Base-by-base conservation (phyloP, 129 eudicot species). In the Pulicaria dysenterica region DNA sequence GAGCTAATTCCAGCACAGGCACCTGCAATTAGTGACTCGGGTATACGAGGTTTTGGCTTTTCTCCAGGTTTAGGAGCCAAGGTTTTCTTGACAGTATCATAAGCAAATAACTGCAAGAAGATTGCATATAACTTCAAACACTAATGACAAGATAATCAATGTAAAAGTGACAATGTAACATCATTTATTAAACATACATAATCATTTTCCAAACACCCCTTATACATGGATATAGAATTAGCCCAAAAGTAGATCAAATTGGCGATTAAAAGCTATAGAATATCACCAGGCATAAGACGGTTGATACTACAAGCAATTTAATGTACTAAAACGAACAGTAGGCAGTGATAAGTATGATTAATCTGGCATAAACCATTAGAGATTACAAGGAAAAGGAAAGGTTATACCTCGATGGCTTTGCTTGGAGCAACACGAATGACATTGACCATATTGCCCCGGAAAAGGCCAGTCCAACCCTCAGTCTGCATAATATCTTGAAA, bases 1-100 rank as follows among this genome's bases (percentile, higher is more conserved):
- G 98, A 93, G 85, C 91, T 87, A 56, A 93, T 87, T 59, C 98
- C 98, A 41, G 96, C 98, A 74, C 68, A 65, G 16, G 95, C 98
- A 36, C 98, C 98, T 7, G 98, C 98, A 47, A 89, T 71, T 56
- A 81, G 73, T 58, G 98, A 87, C 57, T 90, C 87, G 4, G 98
- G 95, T 66, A 93, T 37, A n/a, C 84, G 91, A 4, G 82, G 69
- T 67, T 81, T 80, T 6, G 87, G 78, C 56, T 86, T 70, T 72
- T 88, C 95, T 75, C 95, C 97, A 1, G 85, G 73, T 66, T 88
- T 84, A 48, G 96, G 89, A 42, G 91, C 81, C 84, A 90, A 73
- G 48, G 74, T 81, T 77, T 90, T 90, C 87, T 87, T 87, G 69
- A 87, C 87, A 12, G 89, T 87, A 48, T 90, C 96, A 65, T 87